Percentiles rank a stretch among this genome's conserved stretches.
phyloP scores from a whole-genome alignment of 441 rosid species.

The Erodium moschatum region DNA sequence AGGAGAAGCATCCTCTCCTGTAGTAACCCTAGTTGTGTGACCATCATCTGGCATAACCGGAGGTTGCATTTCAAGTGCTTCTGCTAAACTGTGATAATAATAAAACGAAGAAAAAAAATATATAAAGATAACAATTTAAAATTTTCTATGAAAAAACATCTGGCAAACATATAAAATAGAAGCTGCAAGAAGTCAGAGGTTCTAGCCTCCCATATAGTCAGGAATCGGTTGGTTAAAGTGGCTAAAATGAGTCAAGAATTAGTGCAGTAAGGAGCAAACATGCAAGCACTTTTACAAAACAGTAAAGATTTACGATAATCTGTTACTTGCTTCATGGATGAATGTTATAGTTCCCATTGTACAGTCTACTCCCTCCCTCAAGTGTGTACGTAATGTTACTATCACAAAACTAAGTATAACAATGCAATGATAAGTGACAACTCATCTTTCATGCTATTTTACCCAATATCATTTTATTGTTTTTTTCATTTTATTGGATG shows the following conservation, averaged over 20 bases:
- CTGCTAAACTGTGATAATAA: conserved; percentile 60
- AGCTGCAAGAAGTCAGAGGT: neutral
- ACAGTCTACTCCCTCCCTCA: neutral
- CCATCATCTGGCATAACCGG: conserved; percentile 98
- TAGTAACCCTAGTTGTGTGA: conserved; percentile 83
- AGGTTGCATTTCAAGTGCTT: conserved; percentile 96
- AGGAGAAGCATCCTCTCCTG: conserved; percentile 75
- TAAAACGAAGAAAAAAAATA: neutral
- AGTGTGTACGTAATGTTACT: neutral
- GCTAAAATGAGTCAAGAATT: neutral
- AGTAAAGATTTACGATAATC: neutral
- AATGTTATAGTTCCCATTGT: neutral
- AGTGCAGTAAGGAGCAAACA: neutral
- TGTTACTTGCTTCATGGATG: neutral
- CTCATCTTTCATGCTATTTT: neutral
- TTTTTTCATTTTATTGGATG: neutral
- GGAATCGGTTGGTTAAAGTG: neutral
- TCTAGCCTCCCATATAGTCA: neutral
- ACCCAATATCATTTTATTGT: neutral
- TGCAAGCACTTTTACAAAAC: conserved; percentile 2
- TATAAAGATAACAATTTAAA: neutral
- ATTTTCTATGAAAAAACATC: neutral
- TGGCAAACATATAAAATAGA: neutral
- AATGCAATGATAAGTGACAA: neutral
- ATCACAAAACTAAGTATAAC: neutral